Evolutionary conservation across 106 monocot species (phyloP).

Genomic region (Allium fistulosum): DNA sequence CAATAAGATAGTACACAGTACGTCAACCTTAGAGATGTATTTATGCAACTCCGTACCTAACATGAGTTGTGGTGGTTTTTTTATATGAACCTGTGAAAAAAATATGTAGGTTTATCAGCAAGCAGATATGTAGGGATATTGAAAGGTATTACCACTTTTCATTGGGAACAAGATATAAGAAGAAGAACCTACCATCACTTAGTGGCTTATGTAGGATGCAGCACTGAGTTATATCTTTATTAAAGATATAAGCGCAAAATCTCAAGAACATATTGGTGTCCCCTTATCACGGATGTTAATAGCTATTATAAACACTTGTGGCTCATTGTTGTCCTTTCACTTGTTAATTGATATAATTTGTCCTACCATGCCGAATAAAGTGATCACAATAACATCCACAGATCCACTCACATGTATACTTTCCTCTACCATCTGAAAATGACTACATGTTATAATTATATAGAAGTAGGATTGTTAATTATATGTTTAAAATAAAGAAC

Average conservation of each 20-base stretch:
- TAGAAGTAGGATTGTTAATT: too few species aligned
- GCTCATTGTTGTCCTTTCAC: neutral
- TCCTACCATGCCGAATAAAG: neutral
- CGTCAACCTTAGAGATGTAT: too few species aligned
- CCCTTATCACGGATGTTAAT: constrained; percentile 7
- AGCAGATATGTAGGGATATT: neutral
- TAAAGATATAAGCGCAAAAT: constrained; percentile 10
- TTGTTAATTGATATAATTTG: too few species aligned
- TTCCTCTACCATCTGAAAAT: too few species aligned
- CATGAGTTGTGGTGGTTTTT: too few species aligned
- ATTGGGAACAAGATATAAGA: constrained; percentile 5
- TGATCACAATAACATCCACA: neutral
- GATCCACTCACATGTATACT: neutral
- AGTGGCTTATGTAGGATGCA: constrained; percentile 11
- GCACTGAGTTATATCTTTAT: constrained; percentile 30
- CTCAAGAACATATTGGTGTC: constrained; percentile 2
- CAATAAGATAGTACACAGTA: too few species aligned
- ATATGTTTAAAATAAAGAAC: too few species aligned
- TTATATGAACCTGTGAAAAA: too few species aligned
- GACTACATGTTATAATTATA: too few species aligned
- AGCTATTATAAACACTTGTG: constrained; percentile 3
- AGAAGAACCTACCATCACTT: neutral
- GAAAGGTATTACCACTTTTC: constrained; percentile 5
- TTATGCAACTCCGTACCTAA: too few species aligned
- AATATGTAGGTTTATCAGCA: too few species aligned